phyloP scores from a whole-genome alignment of 2,329 filamentous ascomycete genomes.

The Aspergillus sp. region DNA sequence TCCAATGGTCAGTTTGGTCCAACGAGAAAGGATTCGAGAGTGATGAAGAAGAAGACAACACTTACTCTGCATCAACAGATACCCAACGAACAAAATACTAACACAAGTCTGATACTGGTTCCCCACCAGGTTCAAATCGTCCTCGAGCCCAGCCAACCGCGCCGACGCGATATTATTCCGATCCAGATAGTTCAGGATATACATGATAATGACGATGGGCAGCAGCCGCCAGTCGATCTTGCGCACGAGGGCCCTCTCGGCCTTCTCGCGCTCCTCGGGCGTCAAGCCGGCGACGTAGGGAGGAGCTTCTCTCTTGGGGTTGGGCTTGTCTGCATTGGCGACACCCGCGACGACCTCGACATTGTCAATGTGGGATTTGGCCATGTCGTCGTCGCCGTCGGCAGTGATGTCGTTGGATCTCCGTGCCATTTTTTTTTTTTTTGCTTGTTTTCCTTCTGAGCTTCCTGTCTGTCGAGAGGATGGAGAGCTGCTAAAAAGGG shows the following conservation, averaged over 20 bases:
- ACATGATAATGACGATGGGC: constrained; percentile 35
- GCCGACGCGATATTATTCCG: constrained; percentile 37
- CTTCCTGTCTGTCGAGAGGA: too few species aligned
- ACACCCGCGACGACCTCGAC: too few species aligned
- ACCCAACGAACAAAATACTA: constrained; percentile 30
- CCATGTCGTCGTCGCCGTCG: too few species aligned
- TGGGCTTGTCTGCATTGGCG: too few species aligned
- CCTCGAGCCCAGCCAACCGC: constrained; percentile 26
- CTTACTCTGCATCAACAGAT: constrained; percentile 18
- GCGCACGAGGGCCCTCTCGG: constrained; percentile 31
- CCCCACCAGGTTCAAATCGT: constrained; percentile 23
- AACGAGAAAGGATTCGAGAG: too few species aligned
- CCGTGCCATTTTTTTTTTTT: too few species aligned
- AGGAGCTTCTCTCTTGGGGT: too few species aligned
- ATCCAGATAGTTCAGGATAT: constrained; percentile 41
- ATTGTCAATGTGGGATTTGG: too few species aligned
- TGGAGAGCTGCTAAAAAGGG: too few species aligned
- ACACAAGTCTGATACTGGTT: constrained; percentile 27
- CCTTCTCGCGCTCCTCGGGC: constrained; percentile 21
- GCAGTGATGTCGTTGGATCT: too few species aligned
- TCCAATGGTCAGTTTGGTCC: background rate
- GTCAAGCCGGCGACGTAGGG: background rate
- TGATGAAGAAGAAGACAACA: too few species aligned
- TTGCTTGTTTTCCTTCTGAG: too few species aligned
- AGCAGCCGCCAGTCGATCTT: constrained; percentile 33